phyloP scores from a whole-genome alignment of 1,284 basidiomycete genomes.

The Pseudomicrostroma phylloplanum region DNA sequence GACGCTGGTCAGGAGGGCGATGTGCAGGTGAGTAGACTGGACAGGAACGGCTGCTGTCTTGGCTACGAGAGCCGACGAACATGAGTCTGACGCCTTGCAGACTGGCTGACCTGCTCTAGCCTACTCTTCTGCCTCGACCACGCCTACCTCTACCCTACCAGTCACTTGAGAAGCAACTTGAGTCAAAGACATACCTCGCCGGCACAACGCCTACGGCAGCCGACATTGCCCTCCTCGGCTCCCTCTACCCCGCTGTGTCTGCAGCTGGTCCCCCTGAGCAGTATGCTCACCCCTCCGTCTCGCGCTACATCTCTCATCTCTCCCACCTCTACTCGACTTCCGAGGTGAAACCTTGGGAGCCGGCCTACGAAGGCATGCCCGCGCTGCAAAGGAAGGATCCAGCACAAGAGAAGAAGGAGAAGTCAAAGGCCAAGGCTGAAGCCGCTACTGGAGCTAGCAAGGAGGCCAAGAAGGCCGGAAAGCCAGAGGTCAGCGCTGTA shows the following conservation, averaged over 20 bases:
- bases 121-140: background rate
- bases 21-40: constrained; percentile 8
- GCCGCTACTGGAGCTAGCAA: constrained; percentile 19
- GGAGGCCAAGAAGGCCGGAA: constrained; percentile 9
- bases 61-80: too few relatives aligned
- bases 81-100: too few relatives aligned
- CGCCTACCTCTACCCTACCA: constrained; percentile 19
- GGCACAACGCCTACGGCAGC: constrained; percentile 41
- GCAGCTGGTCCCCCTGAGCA: constrained; percentile 37
- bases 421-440: constrained; percentile 17
- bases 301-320: constrained; percentile 47
- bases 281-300: constrained; percentile 42
- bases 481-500: constrained; percentile 6
- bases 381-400: constrained; percentile 34
- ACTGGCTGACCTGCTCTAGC: too few relatives aligned
- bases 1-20: constrained; percentile 9
- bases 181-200: constrained; percentile 35
- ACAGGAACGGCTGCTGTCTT: background rate
- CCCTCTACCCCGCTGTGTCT: constrained; percentile 39
- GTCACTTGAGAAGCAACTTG: constrained; percentile 35
- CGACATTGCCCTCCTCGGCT: constrained; percentile 46
- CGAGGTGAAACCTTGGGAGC: constrained; percentile 30
- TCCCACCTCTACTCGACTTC: constrained; percentile 29
- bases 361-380: constrained; percentile 45
- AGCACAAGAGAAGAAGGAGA: constrained; percentile 35